Evolutionary conservation across 768 basidiomycete species (phyloP).

Genomic region (Phaeolepiota aurea): DNA sequence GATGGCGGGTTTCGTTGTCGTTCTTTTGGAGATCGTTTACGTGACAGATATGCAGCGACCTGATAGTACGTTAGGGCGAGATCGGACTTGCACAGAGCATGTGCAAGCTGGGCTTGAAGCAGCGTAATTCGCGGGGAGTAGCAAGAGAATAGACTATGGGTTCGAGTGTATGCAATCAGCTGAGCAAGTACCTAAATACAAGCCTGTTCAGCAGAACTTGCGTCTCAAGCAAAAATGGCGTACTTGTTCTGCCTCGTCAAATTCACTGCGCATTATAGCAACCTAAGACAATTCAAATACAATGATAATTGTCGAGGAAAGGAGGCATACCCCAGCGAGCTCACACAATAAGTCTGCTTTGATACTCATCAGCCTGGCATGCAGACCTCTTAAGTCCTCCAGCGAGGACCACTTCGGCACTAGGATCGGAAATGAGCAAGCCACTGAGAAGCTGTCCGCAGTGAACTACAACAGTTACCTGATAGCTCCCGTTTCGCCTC

Average conservation of each 20-base stretch:
- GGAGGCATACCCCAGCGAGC: slow-evolving; percentile 45
- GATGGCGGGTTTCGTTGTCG: slow-evolving; percentile 10
- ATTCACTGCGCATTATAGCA: slow-evolving; percentile 61
- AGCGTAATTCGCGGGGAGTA: slow-evolving; percentile 61
- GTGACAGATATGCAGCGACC: slow-evolving; percentile 44
- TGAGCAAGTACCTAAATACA: slow-evolving; percentile 11
- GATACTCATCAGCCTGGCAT: slow-evolving; percentile 45
- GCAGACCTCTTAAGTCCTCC: slow-evolving; percentile 39
- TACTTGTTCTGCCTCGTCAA: slow-evolving; percentile 53
- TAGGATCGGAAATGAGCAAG: slow-evolving; percentile 14
- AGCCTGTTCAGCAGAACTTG: background rate
- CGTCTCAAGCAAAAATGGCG: slow-evolving; percentile 10
- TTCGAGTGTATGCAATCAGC: slow-evolving; percentile 57
- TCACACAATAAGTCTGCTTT: slow-evolving; percentile 70
- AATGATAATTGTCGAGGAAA: background rate
- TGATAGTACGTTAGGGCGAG: slow-evolving; percentile 57
- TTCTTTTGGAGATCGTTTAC: slow-evolving; percentile 6
- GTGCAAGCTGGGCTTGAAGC: slow-evolving; percentile 67
- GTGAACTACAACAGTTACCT: slow-evolving; percentile 19
- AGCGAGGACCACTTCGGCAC: slow-evolving; percentile 50
- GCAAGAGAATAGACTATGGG: slow-evolving; percentile 39
- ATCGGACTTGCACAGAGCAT: slow-evolving; percentile 45
- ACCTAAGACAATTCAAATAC: slow-evolving; percentile 28
- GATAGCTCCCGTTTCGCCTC: slow-evolving; percentile 32
- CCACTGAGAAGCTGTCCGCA: background rate